Evolutionary conservation across 164 flowering plant species (phyloP).

Genomic region (Pachysandra terminalis): DNA sequence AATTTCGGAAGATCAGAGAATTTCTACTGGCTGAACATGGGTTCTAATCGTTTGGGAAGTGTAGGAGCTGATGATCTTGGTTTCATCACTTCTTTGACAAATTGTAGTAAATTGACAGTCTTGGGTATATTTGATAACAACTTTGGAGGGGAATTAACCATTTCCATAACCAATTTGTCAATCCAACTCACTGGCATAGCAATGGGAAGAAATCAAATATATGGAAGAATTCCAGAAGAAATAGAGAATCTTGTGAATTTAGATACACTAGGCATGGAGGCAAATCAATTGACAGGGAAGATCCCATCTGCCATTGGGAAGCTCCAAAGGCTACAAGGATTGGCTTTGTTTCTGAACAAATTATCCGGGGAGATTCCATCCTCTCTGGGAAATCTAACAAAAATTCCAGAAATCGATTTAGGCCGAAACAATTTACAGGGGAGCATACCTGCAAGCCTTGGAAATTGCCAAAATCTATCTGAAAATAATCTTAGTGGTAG

Average conservation of each 20-base stretch:
- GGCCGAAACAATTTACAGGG: conserved; percentile 20
- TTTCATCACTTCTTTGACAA: conserved; percentile 24
- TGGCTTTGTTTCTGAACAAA: conserved; percentile 9
- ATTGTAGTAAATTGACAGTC: conserved; percentile 13
- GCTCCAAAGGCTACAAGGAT: conserved; percentile 9
- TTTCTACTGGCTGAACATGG: not conserved
- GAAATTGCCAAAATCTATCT: conserved; percentile 12
- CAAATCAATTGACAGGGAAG: conserved; percentile 20
- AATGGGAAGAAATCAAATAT: conserved; percentile 6
- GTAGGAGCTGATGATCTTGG: conserved; percentile 6
- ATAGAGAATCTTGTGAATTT: conserved; percentile 28
- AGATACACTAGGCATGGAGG: not conserved
- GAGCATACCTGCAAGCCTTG: conserved; percentile 28
- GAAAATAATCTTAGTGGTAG: conserved; percentile 24
- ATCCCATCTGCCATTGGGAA: conserved; percentile 22
- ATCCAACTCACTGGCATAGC: not conserved
- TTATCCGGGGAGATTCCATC: conserved; percentile 25
- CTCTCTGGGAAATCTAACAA: conserved; percentile 24
- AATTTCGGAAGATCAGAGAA: not conserved
- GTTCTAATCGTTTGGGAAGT: conserved; percentile 10
- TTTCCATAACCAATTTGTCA: conserved; percentile 22
- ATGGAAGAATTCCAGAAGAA: conserved; percentile 19
- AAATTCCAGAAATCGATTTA: not conserved
- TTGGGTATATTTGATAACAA: not conserved
- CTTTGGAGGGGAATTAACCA: conserved; percentile 24